Evolutionary conservation across 2,329 filamentous ascomycete species (phyloP).

Genomic region (Leptographium procerum): DNA sequence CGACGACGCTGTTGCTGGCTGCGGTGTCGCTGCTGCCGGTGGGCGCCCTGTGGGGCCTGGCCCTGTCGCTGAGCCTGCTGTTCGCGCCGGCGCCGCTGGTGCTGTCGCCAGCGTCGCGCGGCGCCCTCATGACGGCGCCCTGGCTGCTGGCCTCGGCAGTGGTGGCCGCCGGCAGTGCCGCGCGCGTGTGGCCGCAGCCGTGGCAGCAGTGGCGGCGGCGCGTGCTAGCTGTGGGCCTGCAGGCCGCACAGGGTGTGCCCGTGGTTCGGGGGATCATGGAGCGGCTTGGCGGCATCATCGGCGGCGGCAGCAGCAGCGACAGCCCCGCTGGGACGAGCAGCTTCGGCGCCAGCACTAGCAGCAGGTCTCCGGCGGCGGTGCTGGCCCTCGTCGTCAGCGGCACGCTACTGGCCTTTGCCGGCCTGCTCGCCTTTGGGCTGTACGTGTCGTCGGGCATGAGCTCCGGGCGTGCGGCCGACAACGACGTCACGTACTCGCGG

Average conservation of each 20-base stretch:
- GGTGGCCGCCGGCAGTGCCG: not conserved
- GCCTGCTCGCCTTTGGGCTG: constrained; percentile 34
- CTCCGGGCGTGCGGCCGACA: constrained; percentile 14
- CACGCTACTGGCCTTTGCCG: constrained; percentile 26
- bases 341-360: not conserved
- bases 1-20: constrained; percentile 36
- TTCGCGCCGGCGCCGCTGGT: constrained; percentile 32
- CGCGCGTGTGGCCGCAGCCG: not conserved
- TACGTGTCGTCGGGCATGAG: constrained; percentile 26
- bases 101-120: constrained; percentile 27
- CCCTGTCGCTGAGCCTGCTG: constrained; percentile 33
- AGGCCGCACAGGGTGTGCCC: not conserved
- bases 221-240: not conserved
- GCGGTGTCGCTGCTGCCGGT: constrained; percentile 32
- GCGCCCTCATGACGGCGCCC: constrained; percentile 32
- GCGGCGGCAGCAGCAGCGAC: not conserved
- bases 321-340: not conserved
- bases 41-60: constrained; percentile 35
- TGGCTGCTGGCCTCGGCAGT: constrained; percentile 28
- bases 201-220: not conserved
- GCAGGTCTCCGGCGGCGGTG: constrained; percentile 10
- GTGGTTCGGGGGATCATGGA: not conserved
- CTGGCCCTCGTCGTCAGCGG: constrained; percentile 10
- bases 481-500: constrained; percentile 15
- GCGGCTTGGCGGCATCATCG: not conserved